Evolutionary conservation across 177 flowering plant species (phyloP).

Genomic region (Telopea speciosissima): DNA sequence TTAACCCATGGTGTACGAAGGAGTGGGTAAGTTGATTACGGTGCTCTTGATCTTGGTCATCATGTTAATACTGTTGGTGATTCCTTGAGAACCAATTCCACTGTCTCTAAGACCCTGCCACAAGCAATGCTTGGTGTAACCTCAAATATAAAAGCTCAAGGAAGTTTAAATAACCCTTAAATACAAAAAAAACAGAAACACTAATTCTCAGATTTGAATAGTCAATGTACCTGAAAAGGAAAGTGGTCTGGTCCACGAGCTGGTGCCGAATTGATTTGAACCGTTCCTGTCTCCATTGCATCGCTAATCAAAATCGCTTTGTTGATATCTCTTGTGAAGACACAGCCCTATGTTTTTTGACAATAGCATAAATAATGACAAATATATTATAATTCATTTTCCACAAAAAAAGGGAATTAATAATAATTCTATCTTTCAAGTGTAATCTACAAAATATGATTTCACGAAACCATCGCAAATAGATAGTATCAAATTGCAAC

Average conservation of each 20-base stretch:
- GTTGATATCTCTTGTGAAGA: slow-evolving; percentile 97
- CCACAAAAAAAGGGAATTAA: neutral
- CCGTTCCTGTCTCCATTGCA: slow-evolving; percentile 97
- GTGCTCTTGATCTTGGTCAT: slow-evolving; percentile 93
- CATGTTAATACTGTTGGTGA: slow-evolving; percentile 95
- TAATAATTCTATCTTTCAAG: neutral
- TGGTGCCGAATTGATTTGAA: slow-evolving; percentile 97
- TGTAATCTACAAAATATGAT: neutral
- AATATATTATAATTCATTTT: too few species aligned
- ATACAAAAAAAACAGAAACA: neutral
- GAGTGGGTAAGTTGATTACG: slow-evolving; percentile 88
- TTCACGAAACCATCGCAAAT: neutral
- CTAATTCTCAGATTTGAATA: neutral
- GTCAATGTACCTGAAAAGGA: slow-evolving; percentile 76
- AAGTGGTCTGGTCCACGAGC: slow-evolving; percentile 99
- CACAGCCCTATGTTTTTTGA: slow-evolving; percentile 59
- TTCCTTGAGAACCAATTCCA: slow-evolving; percentile 96
- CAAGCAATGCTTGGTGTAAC: neutral
- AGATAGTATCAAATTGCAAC: neutral
- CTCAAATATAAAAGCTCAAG: neutral
- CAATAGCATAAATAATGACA: neutral
- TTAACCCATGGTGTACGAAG: slow-evolving; percentile 93
- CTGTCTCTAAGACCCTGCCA: slow-evolving; percentile 91
- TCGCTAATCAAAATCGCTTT: slow-evolving; percentile 94
- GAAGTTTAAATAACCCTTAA: neutral